Evolutionary conservation across 495 filamentous ascomycete species (phyloP).

Genomic region (Talaromyces borbonicus): DNA sequence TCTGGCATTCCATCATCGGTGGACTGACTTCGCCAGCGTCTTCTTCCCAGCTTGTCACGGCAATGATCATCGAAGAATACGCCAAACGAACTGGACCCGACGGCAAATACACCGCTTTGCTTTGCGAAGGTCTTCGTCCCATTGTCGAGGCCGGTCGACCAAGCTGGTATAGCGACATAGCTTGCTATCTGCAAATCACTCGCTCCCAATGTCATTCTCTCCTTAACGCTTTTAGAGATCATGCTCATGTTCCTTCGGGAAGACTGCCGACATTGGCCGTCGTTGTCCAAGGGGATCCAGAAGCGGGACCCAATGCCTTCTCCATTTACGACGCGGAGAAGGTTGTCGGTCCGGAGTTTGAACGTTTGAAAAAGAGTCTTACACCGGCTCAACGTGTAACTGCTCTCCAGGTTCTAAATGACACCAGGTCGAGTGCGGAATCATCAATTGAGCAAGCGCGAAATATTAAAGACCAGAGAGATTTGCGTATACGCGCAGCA

Average conservation of each 20-base stretch:
- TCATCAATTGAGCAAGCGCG: slow-evolving; percentile 69
- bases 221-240: slow-evolving; percentile 79
- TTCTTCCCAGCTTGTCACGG: slow-evolving; percentile 73
- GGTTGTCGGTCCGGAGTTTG: slow-evolving; percentile 72
- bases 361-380: slow-evolving; percentile 73
- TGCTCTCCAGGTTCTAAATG: slow-evolving; percentile 59
- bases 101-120: slow-evolving; percentile 37
- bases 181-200: slow-evolving; percentile 77
- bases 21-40: slow-evolving; percentile 61
- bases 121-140: slow-evolving; percentile 54
- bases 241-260: slow-evolving; percentile 60
- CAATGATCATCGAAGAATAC: slow-evolving; percentile 84
- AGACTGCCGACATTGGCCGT: slow-evolving; percentile 74
- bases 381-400: slow-evolving; percentile 76
- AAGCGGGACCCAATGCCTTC: slow-evolving; percentile 85
- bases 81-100: slow-evolving; percentile 36
- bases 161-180: slow-evolving; percentile 72
- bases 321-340: slow-evolving; percentile 79
- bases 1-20: slow-evolving; percentile 45
- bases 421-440: slow-evolving; percentile 58
- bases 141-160: slow-evolving; percentile 77
- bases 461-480: slow-evolving; percentile 65
- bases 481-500: slow-evolving; percentile 77
- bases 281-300: slow-evolving; percentile 82
- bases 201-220: slow-evolving; percentile 84